Conservation (phyloP, 495 filamentous ascomycete genomes). For the Penicillium manginii region DNA sequence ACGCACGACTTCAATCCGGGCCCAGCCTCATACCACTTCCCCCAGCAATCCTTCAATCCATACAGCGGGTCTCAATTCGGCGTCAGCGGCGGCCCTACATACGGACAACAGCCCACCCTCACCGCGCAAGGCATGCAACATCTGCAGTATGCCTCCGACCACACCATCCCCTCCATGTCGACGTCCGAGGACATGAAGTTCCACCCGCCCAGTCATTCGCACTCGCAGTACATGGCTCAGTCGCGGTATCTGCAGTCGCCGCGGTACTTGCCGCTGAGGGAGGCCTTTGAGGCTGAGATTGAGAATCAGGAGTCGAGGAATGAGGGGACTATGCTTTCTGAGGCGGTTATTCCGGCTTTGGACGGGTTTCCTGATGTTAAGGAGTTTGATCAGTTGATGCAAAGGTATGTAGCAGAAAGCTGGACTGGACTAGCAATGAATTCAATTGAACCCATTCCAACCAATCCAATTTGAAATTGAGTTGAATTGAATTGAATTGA, state of each 20-base stretch:
- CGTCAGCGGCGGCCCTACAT: constrained; percentile 21
- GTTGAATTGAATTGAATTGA: no score
- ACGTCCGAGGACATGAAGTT: constrained; percentile 35
- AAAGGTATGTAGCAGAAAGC: constrained; percentile 54
- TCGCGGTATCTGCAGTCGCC: constrained; percentile 41
- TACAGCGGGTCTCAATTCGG: constrained; percentile 36
- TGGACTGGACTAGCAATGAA: no score
- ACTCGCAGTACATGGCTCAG: constrained; percentile 38
- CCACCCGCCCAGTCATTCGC: constrained; percentile 25
- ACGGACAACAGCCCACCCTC: constrained; percentile 37
- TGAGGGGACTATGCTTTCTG: constrained; percentile 47
- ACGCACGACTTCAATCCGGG: constrained; percentile 38
- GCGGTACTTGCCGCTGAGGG: constrained; percentile 40
- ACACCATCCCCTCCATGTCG: constrained; percentile 39
- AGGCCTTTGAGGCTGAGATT: constrained; percentile 44
- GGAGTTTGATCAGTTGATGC: constrained; percentile 58
- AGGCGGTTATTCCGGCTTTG: constrained; percentile 45
- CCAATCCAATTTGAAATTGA: no score
- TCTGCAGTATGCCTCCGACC: constrained; percentile 39
- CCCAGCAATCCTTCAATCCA: constrained; percentile 41
- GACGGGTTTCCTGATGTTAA: constrained; percentile 57
- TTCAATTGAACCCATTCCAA: no score
- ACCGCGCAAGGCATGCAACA: constrained; percentile 32
- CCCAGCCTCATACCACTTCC: constrained; percentile 39
- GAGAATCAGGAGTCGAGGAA: constrained; percentile 51